Evolutionary conservation across 2,329 filamentous ascomycete species (phyloP).

Genomic region (Ceratocystis smalleyi): DNA sequence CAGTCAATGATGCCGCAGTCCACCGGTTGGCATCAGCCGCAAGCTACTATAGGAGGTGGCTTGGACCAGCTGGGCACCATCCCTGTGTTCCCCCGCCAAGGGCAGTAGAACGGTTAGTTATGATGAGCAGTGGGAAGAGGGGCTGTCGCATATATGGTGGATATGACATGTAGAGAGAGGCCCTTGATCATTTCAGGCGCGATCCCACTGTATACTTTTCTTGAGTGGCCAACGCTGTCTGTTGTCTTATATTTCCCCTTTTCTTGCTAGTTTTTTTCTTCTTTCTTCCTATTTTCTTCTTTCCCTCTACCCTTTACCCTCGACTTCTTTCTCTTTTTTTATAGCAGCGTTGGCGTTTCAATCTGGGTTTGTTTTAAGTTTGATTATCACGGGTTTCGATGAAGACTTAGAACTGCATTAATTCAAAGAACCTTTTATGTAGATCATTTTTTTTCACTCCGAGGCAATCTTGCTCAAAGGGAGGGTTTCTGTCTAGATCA

Average conservation of each 20-base stretch:
- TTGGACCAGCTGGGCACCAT: constrained; percentile 65
- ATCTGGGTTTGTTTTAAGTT: constrained; percentile 10
- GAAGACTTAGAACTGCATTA: constrained; percentile 7
- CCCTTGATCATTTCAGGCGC: not conserved
- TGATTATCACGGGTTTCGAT: constrained; percentile 1
- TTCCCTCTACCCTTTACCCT: not conserved
- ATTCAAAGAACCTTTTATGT: not conserved
- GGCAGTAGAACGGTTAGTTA: constrained; percentile 42
- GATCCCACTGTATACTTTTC: not conserved
- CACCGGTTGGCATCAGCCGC: constrained; percentile 67
- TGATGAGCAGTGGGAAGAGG: constrained; percentile 29
- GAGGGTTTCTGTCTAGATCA: not conserved
- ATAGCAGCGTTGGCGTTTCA: constrained; percentile 13
- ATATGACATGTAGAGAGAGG: not conserved
- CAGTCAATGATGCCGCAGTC: constrained; percentile 81
- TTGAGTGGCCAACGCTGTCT: not conserved
- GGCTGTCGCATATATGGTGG: not conserved
- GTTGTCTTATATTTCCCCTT: not conserved
- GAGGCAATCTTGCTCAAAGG: not conserved
- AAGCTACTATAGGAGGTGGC: constrained; percentile 60
- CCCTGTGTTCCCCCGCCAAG: constrained; percentile 73
- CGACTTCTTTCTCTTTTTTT: not conserved
- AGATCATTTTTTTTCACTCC: too few relatives aligned
- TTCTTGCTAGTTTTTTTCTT: not conserved
- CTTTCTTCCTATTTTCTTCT: not conserved